Evolutionary conservation across 225 moss, liverwort and hornwort genomes (phyloP), one percentile per base, ranked within the genome.

Genomic region (Antitrichia curtipendula): DNA sequence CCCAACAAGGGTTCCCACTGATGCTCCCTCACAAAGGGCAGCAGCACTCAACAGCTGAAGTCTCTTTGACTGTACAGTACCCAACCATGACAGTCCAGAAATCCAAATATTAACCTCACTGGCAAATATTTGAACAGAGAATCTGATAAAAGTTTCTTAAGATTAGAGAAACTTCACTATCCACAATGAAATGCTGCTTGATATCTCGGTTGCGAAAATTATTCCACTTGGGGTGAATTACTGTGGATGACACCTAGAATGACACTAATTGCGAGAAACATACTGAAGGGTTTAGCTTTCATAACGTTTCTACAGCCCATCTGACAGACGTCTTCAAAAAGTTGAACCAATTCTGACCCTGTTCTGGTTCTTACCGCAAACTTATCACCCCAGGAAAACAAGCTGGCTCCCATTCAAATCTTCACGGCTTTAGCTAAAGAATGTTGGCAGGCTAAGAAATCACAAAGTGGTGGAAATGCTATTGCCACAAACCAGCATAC

Each of bases 11-110:
- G 64, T 88, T 16, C 82, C 86, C 15, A 88, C 53, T 5, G 64
- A 86, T 82, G 88, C 70, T 78, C 88, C 86, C 78, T 90, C 82
- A 41, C 63, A 90, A 56, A 90, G 56, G 29, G 88, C 82, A 78
- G 64, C 82, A 82, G 40, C 38, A 57, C 21, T 57, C 63, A 88
- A 82, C 34, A 90, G 56, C 49, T 63, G 81, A 53, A 88, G 72
- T 78, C 88, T 90, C 43, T 82, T 85, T 12, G 78, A 61, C 82
- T 88, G 19, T 10, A 41, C 23, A 54, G 12, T 12, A 50, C 27
- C 40, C 53, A 85, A 31, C 53, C 28, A 70, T 6, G 22, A 47
- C 3, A 43, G 62, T 47, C 81, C 28, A 9, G 22, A 80, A 80
- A 58, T 21, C 17, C 54, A 38, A 43, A 65, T 10, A 19, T 64